Conservation (phyloP, 345 rosid species). For the Eucalyptus fibrosa region DNA sequence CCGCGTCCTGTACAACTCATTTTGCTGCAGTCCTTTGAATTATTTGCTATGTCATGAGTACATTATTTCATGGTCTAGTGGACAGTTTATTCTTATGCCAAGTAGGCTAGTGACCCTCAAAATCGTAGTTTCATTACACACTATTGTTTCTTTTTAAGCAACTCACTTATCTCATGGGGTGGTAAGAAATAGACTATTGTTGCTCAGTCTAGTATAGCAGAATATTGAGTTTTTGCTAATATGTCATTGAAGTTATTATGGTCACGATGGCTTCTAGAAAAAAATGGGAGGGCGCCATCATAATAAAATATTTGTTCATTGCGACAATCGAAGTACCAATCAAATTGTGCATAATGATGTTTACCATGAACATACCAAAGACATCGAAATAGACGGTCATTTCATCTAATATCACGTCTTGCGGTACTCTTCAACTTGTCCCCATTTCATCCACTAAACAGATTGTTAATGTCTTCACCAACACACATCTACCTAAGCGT, state of each 20-base stretch:
- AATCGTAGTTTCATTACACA: fast-evolving
- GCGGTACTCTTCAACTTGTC: neutral
- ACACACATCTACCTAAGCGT: fast-evolving
- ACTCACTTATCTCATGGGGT: neutral
- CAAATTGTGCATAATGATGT: neutral
- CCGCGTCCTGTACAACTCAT: fast-evolving
- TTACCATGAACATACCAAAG: too few species aligned
- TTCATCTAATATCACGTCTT: neutral
- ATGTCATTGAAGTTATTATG: neutral
- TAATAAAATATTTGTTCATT: too few species aligned
- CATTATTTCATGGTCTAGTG: too few species aligned
- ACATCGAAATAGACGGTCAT: neutral
- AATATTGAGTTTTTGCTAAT: too few species aligned
- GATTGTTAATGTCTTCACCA: too few species aligned
- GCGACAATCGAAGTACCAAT: neutral
- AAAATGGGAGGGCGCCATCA: fast-evolving
- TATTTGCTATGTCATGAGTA: neutral
- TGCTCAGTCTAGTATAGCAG: fast-evolving
- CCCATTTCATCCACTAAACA: neutral
- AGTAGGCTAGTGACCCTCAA: neutral
- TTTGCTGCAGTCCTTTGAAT: neutral
- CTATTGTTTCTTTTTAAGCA: neutral
- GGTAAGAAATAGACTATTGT: neutral
- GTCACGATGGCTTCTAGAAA: neutral
- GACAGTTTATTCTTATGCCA: neutral